A percentile compares a stretch with the other conserved stretches of the same genome.
phyloP scores from a whole-genome alignment of 2,329 filamentous ascomycete species.

The Nigrospora osmanthi region DNA sequence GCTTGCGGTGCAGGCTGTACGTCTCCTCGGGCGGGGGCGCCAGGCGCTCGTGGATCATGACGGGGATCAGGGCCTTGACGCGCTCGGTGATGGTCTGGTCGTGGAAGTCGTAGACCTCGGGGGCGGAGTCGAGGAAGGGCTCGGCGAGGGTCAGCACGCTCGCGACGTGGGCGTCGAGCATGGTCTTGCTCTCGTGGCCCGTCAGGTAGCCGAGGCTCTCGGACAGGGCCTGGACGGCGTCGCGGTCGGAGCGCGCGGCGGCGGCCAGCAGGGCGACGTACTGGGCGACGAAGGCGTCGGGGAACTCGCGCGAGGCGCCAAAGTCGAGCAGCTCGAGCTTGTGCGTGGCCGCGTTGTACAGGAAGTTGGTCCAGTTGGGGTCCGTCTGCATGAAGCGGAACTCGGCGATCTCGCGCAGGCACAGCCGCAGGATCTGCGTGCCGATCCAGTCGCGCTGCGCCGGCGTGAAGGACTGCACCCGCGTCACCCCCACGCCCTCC shows the following conservation, averaged over 20 bases:
- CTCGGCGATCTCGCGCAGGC: conserved; percentile 84
- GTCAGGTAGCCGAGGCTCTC: conserved; percentile 84
- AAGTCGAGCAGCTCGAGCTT: conserved; percentile 92
- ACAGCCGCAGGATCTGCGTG: conserved; percentile 84
- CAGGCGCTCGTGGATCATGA: conserved; percentile 86
- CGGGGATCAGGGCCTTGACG: conserved; percentile 77
- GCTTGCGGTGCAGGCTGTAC: conserved; percentile 88
- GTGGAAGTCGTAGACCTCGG: conserved; percentile 82
- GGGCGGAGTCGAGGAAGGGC: conserved; percentile 71
- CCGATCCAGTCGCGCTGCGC: conserved; percentile 92
- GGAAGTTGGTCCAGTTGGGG: conserved; percentile 98
- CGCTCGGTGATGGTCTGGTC: conserved; percentile 95
- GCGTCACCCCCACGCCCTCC: conserved; percentile 78
- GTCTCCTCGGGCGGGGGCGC: conserved; percentile 95
- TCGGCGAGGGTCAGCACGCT: conserved; percentile 87
- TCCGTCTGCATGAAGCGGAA: conserved; percentile 99
- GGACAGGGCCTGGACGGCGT: conserved; percentile 58
- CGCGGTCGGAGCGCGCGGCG: conserved; percentile 63
- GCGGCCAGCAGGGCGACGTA: conserved; percentile 78
- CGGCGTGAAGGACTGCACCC: conserved; percentile 67
- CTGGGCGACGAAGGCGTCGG: conserved; percentile 66
- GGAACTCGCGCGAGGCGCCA: conserved; percentile 83
- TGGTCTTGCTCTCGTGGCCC: conserved; percentile 73
- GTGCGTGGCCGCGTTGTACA: conserved; percentile 67
- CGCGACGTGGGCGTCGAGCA: conserved; percentile 86